These are phyloP conservation scores for Adansonia digitata DNA, from an alignment of 345 rosid genomes.

Conservation along the genomic window DNA sequence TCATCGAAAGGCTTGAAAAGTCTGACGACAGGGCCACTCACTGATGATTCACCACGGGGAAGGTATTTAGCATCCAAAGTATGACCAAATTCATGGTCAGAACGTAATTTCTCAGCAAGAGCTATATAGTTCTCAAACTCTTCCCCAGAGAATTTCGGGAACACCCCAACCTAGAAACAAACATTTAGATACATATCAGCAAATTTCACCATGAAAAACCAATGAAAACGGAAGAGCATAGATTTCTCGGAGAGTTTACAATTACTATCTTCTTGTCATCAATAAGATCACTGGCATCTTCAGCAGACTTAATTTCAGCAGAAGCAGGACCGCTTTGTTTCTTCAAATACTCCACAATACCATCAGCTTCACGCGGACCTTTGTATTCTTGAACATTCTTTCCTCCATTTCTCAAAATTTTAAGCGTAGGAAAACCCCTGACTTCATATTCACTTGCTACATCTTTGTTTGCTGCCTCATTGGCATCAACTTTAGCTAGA, in stretches of 20 bases:
- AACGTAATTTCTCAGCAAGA: slow-evolving; percentile 75
- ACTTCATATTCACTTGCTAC: slow-evolving; percentile 55
- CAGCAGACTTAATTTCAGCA: slow-evolving; percentile 57
- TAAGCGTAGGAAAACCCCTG: slow-evolving; percentile 80
- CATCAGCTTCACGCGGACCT: slow-evolving; percentile 95
- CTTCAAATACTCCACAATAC: slow-evolving; percentile 74
- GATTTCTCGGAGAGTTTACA: slow-evolving; percentile 37
- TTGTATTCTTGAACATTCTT: slow-evolving; percentile 75
- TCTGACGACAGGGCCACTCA: slow-evolving; percentile 78
- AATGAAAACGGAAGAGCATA: neutral
- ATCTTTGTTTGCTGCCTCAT: slow-evolving; percentile 59
- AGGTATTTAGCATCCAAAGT: slow-evolving; percentile 78
- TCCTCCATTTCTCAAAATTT: slow-evolving; percentile 86
- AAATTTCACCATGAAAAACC: neutral
- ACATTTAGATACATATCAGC: neutral
- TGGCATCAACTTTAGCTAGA: slow-evolving; percentile 93
- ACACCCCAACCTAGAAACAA: slow-evolving; percentile 73
- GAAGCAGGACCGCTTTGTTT: slow-evolving; percentile 97
- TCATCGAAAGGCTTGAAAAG: slow-evolving; percentile 97
- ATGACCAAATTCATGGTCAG: slow-evolving; percentile 87
- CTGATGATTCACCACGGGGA: slow-evolving; percentile 82
- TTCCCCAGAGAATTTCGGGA: slow-evolving; percentile 78
- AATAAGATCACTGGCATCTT: slow-evolving; percentile 50
- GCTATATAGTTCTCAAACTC: slow-evolving; percentile 72
- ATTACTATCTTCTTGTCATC: slow-evolving; percentile 64